These are phyloP conservation scores for Termitomyces sp. DNA, from an alignment of 768 basidiomycete genomes.

Conservation along the genomic window DNA sequence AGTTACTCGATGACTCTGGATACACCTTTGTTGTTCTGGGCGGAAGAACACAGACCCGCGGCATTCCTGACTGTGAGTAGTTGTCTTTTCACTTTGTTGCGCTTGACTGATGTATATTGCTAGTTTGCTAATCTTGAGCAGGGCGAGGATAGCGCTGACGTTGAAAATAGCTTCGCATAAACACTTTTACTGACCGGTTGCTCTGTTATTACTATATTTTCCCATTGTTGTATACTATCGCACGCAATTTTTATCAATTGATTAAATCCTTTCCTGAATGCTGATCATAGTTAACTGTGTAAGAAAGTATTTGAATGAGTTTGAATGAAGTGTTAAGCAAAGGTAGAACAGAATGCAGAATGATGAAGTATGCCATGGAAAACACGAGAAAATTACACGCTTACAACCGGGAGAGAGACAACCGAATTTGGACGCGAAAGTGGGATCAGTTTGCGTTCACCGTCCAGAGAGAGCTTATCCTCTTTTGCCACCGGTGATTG, in stretches of 20 bases:
- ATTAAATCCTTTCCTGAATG: background rate
- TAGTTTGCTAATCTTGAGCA: constrained; percentile 88
- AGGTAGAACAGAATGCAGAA: constrained; percentile 4
- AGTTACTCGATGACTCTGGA: constrained; percentile 82
- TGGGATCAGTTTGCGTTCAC: constrained; percentile 27
- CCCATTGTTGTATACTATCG: constrained; percentile 12
- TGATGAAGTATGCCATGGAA: background rate
- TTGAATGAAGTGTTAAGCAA: constrained; percentile 1
- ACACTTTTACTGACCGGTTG: constrained; percentile 3
- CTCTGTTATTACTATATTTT: constrained; percentile 3
- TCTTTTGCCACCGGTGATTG: constrained; percentile 19
- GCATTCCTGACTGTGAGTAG: constrained; percentile 83
- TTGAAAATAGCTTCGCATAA: constrained; percentile 91
- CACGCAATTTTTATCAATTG: background rate
- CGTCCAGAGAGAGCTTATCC: constrained; percentile 20
- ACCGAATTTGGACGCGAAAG: constrained; percentile 47
- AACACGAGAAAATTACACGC: constrained; percentile 22
- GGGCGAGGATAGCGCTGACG: constrained; percentile 91
- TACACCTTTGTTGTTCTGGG: constrained; percentile 95
- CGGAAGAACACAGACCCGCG: constrained; percentile 89
- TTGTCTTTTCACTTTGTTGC: background rate
- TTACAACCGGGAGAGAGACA: constrained; percentile 46
- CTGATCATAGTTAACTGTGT: background rate
- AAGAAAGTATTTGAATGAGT: background rate
- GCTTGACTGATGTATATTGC: constrained; percentile 6